Conservation (phyloP, 495 filamentous ascomycete species). For the Penicillium pancosmium region DNA sequence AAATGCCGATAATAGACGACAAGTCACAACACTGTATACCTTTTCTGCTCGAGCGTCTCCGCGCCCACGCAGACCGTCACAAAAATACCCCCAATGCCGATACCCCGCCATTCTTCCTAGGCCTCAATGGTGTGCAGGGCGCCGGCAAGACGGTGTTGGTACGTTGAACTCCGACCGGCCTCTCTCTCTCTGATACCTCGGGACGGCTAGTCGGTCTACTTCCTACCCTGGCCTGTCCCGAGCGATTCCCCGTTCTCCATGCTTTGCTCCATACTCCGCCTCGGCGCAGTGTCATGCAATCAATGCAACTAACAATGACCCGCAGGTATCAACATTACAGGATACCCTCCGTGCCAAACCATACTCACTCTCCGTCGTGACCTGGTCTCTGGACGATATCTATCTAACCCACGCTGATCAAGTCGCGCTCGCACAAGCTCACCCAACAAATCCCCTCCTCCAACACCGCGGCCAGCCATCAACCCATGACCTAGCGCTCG, state of each 20-base stretch:
- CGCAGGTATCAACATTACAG: conserved; percentile 65
- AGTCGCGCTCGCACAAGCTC: conserved; percentile 58
- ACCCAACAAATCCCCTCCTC: conserved; percentile 74
- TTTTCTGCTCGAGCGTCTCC: conserved; percentile 73
- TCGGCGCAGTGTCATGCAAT: background rate
- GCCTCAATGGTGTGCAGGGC: conserved; percentile 74
- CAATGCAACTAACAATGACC: conserved; percentile 2
- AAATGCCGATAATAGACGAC: conserved; percentile 71
- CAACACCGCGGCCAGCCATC: conserved; percentile 83
- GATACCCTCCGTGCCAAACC: conserved; percentile 66
- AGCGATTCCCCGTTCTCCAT: background rate
- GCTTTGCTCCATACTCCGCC: background rate
- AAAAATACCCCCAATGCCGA: conserved; percentile 21
- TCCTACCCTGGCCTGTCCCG: conserved; percentile 7
- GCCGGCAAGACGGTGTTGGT: conserved; percentile 91
- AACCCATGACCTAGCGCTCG: conserved; percentile 81
- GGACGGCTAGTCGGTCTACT: conserved; percentile 7
- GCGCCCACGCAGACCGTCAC: conserved; percentile 47
- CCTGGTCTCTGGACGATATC: conserved; percentile 89
- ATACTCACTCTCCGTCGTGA: conserved; percentile 69
- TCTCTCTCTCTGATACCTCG: conserved; percentile 7
- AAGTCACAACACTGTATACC: conserved; percentile 86
- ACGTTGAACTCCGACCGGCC: conserved; percentile 26
- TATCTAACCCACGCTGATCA: conserved; percentile 79
- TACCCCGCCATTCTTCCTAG: conserved; percentile 61